These are phyloP conservation scores for Metarhizium brunneum DNA, from an alignment of 2,329 filamentous ascomycete genomes.

Conservation along the genomic window DNA sequence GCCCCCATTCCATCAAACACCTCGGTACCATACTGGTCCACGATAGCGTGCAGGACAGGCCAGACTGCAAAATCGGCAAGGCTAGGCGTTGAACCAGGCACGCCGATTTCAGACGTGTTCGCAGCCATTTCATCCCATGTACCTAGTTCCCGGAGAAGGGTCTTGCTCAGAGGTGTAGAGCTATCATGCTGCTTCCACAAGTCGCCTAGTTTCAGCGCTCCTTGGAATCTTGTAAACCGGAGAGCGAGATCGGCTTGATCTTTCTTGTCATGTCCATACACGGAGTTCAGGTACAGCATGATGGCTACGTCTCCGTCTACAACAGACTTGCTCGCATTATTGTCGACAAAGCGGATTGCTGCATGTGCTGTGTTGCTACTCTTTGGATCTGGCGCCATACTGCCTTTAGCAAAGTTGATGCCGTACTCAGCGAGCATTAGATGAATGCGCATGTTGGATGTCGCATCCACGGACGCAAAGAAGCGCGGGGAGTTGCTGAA, in stretches of 20 bases:
- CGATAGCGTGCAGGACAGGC: slow-evolving; percentile 42
- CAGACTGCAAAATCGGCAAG: slow-evolving; percentile 45
- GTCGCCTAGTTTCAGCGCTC: slow-evolving; percentile 24
- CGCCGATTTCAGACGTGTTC: neutral
- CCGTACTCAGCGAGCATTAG: slow-evolving; percentile 41
- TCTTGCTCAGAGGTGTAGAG: slow-evolving; percentile 5
- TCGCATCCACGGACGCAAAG: slow-evolving; percentile 36
- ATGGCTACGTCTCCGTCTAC: slow-evolving; percentile 43
- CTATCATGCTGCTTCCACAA: slow-evolving; percentile 2
- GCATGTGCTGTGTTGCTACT: slow-evolving; percentile 8
- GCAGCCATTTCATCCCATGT: slow-evolving; percentile 30
- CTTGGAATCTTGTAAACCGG: slow-evolving; percentile 33
- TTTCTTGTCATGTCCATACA: slow-evolving; percentile 27
- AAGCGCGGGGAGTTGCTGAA: slow-evolving; percentile 42
- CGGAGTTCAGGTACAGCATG: slow-evolving; percentile 51
- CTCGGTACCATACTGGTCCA: slow-evolving; percentile 22
- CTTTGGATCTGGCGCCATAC: slow-evolving; percentile 15
- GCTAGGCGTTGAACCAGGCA: neutral
- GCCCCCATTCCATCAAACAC: slow-evolving; percentile 19
- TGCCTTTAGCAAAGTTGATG: slow-evolving; percentile 37
- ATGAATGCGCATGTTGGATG: slow-evolving; percentile 39
- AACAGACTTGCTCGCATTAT: slow-evolving; percentile 36
- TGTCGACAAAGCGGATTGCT: slow-evolving; percentile 44
- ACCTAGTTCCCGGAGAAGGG: slow-evolving; percentile 23
- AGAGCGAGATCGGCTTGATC: slow-evolving; percentile 23